These are phyloP conservation scores for Clausena lansium DNA, from an alignment of 345 rosid genomes.

Conservation along the genomic window DNA sequence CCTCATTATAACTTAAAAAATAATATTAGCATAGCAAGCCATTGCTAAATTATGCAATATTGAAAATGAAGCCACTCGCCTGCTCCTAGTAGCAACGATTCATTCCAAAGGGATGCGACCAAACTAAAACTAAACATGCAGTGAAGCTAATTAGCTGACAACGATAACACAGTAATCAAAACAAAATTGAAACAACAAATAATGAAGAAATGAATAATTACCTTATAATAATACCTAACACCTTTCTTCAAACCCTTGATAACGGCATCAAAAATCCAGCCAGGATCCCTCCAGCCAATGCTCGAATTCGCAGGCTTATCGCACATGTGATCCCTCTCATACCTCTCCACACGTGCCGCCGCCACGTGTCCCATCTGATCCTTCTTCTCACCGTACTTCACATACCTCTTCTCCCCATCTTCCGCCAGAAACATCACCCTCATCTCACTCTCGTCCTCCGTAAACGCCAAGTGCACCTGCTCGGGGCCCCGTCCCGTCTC, in stretches of 20 bases:
- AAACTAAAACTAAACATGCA: background rate
- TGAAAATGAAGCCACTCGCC: no score
- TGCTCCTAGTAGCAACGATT: background rate
- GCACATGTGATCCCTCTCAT: slow-evolving; percentile 77
- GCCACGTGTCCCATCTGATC: slow-evolving; percentile 30
- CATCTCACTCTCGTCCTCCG: slow-evolving; percentile 68
- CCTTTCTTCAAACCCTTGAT: slow-evolving; percentile 63
- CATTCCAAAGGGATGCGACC: background rate
- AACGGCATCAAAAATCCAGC: slow-evolving; percentile 75
- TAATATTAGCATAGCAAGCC: background rate
- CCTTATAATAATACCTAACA: slow-evolving; percentile 68
- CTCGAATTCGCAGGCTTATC: slow-evolving; percentile 75
- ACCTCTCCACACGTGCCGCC: slow-evolving; percentile 61
- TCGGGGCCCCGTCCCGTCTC: slow-evolving; percentile 48
- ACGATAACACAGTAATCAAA: background rate
- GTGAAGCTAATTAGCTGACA: background rate
- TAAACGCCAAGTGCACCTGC: slow-evolving; percentile 74
- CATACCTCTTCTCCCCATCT: slow-evolving; percentile 58
- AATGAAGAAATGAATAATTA: slow-evolving; percentile 15
- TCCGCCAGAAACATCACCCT: slow-evolving; percentile 78
- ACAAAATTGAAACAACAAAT: background rate
- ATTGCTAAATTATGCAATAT: no score
- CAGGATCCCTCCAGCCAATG: slow-evolving; percentile 94
- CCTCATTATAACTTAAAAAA: background rate
- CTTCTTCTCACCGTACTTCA: slow-evolving; percentile 55